Percentiles rank a stretch among this genome's conserved stretches.
phyloP scores from a whole-genome alignment of 2,329 filamentous ascomycete genomes.

The Penicillium sp. region DNA sequence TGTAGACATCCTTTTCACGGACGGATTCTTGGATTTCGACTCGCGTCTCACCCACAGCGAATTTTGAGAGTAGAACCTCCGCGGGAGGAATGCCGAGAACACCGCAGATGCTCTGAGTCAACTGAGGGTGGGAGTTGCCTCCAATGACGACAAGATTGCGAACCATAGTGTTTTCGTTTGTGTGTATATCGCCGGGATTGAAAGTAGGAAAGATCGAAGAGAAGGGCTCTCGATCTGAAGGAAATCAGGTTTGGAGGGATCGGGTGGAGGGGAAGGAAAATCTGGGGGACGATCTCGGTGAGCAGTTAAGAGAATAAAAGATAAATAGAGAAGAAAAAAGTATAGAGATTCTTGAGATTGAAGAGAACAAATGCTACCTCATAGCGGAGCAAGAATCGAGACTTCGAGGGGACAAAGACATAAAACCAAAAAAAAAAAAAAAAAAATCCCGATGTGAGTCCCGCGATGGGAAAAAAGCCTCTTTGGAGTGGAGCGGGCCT shows the following conservation, averaged over 20 bases:
- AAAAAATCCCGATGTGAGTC: conserved; percentile 34
- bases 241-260: conserved; percentile 24
- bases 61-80: conserved; percentile 83
- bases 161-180: conserved; percentile 62
- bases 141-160: conserved; percentile 93
- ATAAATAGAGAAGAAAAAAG: conserved; percentile 2
- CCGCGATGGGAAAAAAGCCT: conserved; percentile 39
- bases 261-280: conserved; percentile 28
- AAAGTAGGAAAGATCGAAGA: conserved; percentile 16
- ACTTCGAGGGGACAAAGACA: conserved; percentile 24
- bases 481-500: conserved; percentile 37
- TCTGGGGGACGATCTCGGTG: conserved; percentile 32
- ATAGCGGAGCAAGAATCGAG: conserved; percentile 32
- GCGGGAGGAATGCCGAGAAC: conserved; percentile 83
- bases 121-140: conserved; percentile 85
- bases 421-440: conserved; percentile 24
- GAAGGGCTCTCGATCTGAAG: conserved; percentile 22
- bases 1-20: conserved; percentile 97
- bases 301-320: conserved; percentile 10
- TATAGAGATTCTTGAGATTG: conserved; percentile 13
- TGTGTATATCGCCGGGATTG: conserved; percentile 11
- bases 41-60: conserved; percentile 90
- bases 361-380: conserved; percentile 34
- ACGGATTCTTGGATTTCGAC: conserved; percentile 97
- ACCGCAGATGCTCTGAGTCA: conserved; percentile 83